phyloP scores from a whole-genome alignment of 139 green algal species.

The Nannochloris sp. region DNA sequence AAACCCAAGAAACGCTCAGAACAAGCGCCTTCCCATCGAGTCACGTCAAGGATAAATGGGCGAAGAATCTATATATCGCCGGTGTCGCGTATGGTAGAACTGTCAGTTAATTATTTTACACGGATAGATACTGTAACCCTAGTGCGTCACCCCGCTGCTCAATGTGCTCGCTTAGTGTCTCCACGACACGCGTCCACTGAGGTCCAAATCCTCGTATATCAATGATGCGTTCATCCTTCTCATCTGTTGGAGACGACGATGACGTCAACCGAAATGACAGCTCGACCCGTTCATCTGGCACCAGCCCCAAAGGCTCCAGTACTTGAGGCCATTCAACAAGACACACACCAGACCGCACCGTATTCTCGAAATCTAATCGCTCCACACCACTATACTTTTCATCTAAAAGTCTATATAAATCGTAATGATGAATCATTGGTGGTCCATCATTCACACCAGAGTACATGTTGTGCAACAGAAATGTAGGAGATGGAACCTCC shows the following conservation, averaged over 20 bases:
- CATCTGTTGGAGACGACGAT: too few relatives aligned
- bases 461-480: constrained; percentile 76
- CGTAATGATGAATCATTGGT: constrained; percentile 67
- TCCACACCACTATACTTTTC: background rate
- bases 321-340: constrained; percentile 30
- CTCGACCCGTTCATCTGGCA: too few relatives aligned
- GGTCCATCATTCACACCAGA: constrained; percentile 9
- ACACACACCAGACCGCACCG: constrained; percentile 13
- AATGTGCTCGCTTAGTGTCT: background rate
- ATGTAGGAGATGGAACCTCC: constrained; percentile 75
- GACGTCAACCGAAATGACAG: too few relatives aligned
- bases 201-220: background rate
- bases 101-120: constrained; percentile 38
- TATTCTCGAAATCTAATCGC: constrained; percentile 5
- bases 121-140: background rate
- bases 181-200: background rate
- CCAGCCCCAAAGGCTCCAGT: background rate
- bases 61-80: constrained; percentile 97
- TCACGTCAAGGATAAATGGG: constrained; percentile 99
- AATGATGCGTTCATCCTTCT: too few relatives aligned
- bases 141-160: background rate
- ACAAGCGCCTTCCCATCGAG: constrained; percentile 87
- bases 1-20: constrained; percentile 96
- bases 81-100: constrained; percentile 91
- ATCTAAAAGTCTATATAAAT: constrained; percentile 62